phyloP scores from a whole-genome alignment of 345 rosid genomes.

The Lepidium didymum region DNA sequence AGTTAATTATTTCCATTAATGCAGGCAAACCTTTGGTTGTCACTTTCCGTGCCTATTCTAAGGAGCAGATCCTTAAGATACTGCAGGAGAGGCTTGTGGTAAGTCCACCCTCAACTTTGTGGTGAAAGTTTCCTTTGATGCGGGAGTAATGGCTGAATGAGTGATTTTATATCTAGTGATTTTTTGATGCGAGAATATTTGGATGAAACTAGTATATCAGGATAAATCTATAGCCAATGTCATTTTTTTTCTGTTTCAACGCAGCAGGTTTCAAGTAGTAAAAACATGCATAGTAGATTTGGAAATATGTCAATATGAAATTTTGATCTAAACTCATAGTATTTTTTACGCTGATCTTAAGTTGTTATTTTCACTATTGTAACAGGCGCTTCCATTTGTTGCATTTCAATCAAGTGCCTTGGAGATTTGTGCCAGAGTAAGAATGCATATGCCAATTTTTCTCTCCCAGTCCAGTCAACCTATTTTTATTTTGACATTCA shows the following conservation, averaged over 20 bases:
- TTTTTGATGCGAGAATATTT: neutral
- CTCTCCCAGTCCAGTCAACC: neutral
- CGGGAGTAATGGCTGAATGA: neutral
- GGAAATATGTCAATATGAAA: neutral
- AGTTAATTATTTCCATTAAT: neutral
- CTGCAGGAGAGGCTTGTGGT: constrained; percentile 83
- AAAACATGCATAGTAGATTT: neutral
- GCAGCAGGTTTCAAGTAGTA: neutral
- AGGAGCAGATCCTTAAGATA: constrained; percentile 64
- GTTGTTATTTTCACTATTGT: neutral
- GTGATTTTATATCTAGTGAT: constrained; percentile 5
- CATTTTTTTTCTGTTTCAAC: neutral
- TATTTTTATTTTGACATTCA: neutral
- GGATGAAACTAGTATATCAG: neutral
- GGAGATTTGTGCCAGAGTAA: constrained; percentile 95
- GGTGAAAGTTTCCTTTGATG: neutral
- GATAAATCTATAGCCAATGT: neutral
- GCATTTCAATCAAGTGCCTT: constrained; percentile 74
- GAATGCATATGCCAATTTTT: constrained; percentile 14
- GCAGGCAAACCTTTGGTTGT: constrained; percentile 80
- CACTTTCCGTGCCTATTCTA: constrained; percentile 74
- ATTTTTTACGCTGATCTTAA: neutral
- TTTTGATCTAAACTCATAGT: neutral
- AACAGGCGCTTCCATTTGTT: constrained; percentile 52
- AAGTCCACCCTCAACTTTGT: constrained; percentile 14